These are phyloP conservation scores for Pseudogymnoascus sp. DNA, from an alignment of 2,329 filamentous ascomycete species.

Conservation along the genomic window DNA sequence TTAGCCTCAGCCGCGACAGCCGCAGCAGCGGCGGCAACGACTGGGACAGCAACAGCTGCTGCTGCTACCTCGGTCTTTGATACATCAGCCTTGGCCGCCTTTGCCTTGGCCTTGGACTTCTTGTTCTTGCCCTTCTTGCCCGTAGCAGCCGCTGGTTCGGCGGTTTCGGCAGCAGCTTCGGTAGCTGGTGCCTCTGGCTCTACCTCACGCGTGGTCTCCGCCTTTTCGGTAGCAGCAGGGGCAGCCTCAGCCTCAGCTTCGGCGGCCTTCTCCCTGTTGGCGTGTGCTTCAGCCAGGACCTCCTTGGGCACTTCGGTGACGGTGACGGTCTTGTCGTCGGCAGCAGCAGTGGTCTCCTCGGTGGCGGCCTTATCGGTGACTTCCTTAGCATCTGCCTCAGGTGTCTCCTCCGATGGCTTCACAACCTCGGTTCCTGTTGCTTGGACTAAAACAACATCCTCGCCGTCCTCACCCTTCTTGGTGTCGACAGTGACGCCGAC, in stretches of 20 bases:
- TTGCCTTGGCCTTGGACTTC: neutral
- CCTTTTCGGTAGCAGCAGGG: neutral
- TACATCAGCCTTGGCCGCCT: neutral
- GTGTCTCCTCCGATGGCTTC: neutral
- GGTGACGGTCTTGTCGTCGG: neutral
- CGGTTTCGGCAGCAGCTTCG: neutral
- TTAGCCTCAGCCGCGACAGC: neutral
- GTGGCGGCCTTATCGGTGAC: neutral
- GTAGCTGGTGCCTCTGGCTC: neutral
- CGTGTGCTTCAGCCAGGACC: neutral
- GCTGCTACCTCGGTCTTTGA: neutral
- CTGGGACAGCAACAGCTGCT: neutral
- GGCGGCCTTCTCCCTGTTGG: neutral
- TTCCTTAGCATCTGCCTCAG: neutral
- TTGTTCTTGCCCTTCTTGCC: conserved; percentile 4
- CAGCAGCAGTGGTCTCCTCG: neutral
- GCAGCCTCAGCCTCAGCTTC: neutral
- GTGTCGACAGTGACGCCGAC: neutral
- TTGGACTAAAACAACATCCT: neutral
- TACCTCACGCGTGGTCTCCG: neutral
- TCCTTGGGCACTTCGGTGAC: conserved; percentile 4
- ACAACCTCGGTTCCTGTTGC: neutral
- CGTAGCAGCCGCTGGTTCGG: neutral
- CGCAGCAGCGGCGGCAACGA: neutral
- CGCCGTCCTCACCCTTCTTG: neutral